These are phyloP conservation scores for Crucihimalaya himalaica DNA, from an alignment of 345 rosid species.

Conservation along the genomic window DNA sequence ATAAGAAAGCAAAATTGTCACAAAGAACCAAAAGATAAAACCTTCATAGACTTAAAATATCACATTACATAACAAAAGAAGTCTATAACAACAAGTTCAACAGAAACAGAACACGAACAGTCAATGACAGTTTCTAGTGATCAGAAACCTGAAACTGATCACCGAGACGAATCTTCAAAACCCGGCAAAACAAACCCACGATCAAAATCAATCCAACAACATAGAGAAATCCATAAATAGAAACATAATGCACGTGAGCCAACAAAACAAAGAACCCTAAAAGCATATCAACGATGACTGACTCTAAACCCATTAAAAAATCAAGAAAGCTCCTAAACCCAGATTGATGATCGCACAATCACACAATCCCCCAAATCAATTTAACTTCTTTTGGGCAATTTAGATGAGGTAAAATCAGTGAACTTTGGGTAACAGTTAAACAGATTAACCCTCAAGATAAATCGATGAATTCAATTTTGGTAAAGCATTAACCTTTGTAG, in stretches of 20 bases:
- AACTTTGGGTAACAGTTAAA: neutral
- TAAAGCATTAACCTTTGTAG: constrained; percentile 50
- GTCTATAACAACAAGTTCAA: neutral
- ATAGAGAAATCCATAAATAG: neutral
- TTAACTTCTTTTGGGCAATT: no score
- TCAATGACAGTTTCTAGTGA: constrained; percentile 12
- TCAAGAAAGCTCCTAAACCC: constrained; percentile 8
- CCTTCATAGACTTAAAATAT: neutral
- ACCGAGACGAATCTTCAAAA: neutral
- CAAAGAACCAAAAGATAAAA: neutral
- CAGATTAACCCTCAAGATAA: neutral
- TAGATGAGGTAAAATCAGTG: constrained; percentile 15
- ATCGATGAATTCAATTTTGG: neutral
- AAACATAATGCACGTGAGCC: constrained; percentile 11
- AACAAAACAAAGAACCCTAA: neutral
- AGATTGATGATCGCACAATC: constrained; percentile 34
- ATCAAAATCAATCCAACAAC: constrained; percentile 8
- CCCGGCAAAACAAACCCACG: neutral
- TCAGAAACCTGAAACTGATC: constrained; percentile 7
- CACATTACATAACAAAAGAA: neutral
- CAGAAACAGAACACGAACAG: constrained; percentile 11
- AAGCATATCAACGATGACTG: neutral
- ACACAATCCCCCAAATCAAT: constrained; percentile 10
- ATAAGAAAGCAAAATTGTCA: neutral
- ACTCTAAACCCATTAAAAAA: constrained; percentile 27